A percentile compares a stretch with the other conserved stretches of the same genome.
Evolutionary conservation across 2,329 filamentous ascomycete genomes (phyloP).

Genomic region (Xenosphaeropsis pyriputrescens): DNA sequence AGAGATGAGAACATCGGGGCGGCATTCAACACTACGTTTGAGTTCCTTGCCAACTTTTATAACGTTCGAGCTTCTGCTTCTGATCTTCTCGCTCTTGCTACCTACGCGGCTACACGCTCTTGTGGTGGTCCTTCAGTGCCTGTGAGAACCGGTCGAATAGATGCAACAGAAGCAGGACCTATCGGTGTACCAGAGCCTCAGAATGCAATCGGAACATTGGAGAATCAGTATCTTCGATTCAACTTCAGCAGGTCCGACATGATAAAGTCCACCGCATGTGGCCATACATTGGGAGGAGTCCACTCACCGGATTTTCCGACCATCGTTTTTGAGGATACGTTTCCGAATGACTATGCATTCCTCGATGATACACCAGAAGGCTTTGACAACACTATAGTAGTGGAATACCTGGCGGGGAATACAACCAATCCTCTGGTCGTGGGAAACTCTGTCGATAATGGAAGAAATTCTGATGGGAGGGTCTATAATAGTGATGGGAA

Average conservation of each 20-base stretch:
- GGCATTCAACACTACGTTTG: conserved; percentile 35
- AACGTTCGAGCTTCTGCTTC: conserved; percentile 34
- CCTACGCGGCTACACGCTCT: conserved; percentile 40
- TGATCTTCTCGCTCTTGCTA: conserved; percentile 40
- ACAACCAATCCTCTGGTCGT: conserved; percentile 40
- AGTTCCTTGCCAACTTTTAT: conserved; percentile 37
- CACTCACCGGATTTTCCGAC: conserved; percentile 35
- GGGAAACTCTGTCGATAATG: conserved; percentile 21
- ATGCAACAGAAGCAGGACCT: conserved; percentile 31
- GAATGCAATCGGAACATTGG: conserved; percentile 23
- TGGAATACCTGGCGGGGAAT: conserved; percentile 37
- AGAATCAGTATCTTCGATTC: conserved; percentile 39
- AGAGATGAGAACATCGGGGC: conserved; percentile 20
- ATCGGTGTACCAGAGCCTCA: conserved; percentile 41
- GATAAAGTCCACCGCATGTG: conserved; percentile 45
- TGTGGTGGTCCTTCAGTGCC: conserved; percentile 42
- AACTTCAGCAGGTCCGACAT: conserved; percentile 41
- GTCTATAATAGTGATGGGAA: conserved; percentile 42
- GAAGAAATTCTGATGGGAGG: conserved; percentile 36
- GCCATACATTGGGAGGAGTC: conserved; percentile 45
- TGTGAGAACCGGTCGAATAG: conserved; percentile 35
- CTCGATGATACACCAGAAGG: conserved; percentile 30
- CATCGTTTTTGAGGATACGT: conserved; percentile 28
- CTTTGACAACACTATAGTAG: conserved; percentile 43
- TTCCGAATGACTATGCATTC: conserved; percentile 19